Evolutionary conservation across 2,329 filamentous ascomycete species (phyloP), one percentile per base, ranked within the genome.

Genomic region (Calonectria hongkongensis): DNA sequence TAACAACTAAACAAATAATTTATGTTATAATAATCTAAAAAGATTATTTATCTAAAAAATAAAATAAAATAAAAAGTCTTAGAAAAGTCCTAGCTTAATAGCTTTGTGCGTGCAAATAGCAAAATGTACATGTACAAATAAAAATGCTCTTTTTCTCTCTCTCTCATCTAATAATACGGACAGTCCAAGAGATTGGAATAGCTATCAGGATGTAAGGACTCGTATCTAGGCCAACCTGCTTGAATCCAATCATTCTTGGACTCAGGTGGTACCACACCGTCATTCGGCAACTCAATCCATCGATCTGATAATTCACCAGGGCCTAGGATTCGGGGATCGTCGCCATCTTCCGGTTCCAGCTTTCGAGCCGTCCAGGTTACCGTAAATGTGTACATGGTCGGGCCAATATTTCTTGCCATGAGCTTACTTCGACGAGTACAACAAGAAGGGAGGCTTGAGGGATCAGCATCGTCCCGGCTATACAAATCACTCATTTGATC

Each of bases 331-430:
- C 33, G 18, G 2, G 28, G 47, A 27, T 73, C 71, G 13, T 65
- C 48, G 2, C 66, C 71, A 15, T 74, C 62, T 25, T 74, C 73
- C 8, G 62, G 48, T 4, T 67, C 54, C n/a, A 75, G 66, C 62
- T 67, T 69, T 21, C 50, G 68, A 18, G 73, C 71, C 4, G 65
- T 70, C 71, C 68, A 75, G 4, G 62, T 72, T 8, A 74, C 54
- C 10, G 71, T 63, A 27, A 74, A 74, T 13, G 65, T 74, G 62
- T 75, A 75, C 66, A 74, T 67, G 18, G 60, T 43, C 10, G 68
- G 62, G 12, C 73, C 71, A 33, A 74, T 28, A 16, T 58, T 63
- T 16, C 43, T 43, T 5, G 50, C 13, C 30, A 41, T 48, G 47
- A 60, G 68, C 7, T 45, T 33, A 10, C 28, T 33, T 25, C 68